These are phyloP conservation scores for Botryotinia globosa DNA, from an alignment of 2,329 filamentous ascomycete species.

Conservation along the genomic window DNA sequence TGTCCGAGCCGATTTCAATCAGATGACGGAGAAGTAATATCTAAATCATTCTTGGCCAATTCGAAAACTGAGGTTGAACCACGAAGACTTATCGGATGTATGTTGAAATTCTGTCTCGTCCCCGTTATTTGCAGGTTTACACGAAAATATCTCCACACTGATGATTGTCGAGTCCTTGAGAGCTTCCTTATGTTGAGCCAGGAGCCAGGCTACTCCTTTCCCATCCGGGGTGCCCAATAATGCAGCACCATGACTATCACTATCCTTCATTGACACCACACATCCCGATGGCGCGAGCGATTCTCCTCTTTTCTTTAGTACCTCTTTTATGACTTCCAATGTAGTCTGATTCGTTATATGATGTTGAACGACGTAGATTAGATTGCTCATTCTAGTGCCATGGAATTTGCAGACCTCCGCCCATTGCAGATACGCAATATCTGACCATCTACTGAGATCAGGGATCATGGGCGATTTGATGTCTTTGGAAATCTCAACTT, in stretches of 20 bases:
- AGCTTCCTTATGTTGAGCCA: background rate
- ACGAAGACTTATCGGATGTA: background rate
- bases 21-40: background rate
- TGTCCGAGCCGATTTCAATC: too few relatives aligned
- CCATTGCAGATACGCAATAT: background rate
- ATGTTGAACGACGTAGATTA: background rate
- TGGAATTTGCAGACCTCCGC: background rate
- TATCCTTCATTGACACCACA: background rate
- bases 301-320: background rate
- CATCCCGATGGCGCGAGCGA: background rate
- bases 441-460: background rate
- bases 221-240: background rate
- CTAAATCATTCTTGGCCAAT: background rate
- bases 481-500: background rate
- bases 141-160: background rate
- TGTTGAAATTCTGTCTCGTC: background rate
- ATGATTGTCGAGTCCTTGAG: background rate
- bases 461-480: background rate
- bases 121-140: background rate
- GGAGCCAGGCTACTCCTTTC: background rate
- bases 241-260: background rate
- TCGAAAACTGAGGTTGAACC: background rate
- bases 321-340: background rate
- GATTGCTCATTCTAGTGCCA: background rate
- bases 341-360: background rate